Percentiles rank a stretch among this genome's conserved stretches.
Evolutionary conservation across 345 rosid genomes (phyloP).

Genomic region (Erysimum cheiranthoides): DNA sequence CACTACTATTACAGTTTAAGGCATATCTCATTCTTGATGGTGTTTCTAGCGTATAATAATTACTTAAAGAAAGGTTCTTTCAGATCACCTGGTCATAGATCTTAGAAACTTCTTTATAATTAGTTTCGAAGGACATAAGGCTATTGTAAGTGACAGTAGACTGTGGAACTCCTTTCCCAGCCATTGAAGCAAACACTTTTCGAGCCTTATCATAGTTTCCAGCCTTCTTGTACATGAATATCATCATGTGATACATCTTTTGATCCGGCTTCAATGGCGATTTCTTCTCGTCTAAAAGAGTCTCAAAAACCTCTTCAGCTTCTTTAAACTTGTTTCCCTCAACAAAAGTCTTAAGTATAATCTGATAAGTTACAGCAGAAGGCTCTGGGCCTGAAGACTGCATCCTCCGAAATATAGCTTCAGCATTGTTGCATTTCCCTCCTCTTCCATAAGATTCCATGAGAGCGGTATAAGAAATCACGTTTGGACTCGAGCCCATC

Average conservation of each 20-base stretch:
- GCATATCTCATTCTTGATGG: background rate
- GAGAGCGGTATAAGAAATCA: slow-evolving; percentile 85
- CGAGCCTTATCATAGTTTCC: slow-evolving; percentile 88
- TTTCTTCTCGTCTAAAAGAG: slow-evolving; percentile 69
- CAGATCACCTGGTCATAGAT: slow-evolving; percentile 86
- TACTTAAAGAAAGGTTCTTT: background rate
- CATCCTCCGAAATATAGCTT: slow-evolving; percentile 94
- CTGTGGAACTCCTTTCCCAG: slow-evolving; percentile 69
- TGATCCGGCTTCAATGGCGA: slow-evolving; percentile 87
- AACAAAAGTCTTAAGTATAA: slow-evolving; percentile 81
- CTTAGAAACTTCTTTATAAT: slow-evolving; percentile 94
- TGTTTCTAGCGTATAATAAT: background rate
- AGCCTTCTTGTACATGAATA: slow-evolving; percentile 88
- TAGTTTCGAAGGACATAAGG: slow-evolving; percentile 89
- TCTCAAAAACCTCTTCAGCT: slow-evolving; percentile 83
- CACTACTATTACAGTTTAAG: slow-evolving; percentile 18
- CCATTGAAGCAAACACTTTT: slow-evolving; percentile 72
- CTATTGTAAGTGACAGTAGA: slow-evolving; percentile 88
- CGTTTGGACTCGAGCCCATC: slow-evolving; percentile 74
- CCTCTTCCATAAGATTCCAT: slow-evolving; percentile 97
- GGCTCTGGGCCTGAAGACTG: slow-evolving; percentile 92
- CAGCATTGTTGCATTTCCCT: slow-evolving; percentile 82
- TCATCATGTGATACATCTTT: slow-evolving; percentile 96
- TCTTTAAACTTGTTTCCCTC: slow-evolving; percentile 85
- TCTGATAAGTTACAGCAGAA: slow-evolving; percentile 91